Conservation (phyloP, 2,329 filamentous ascomycete species). For the Tothia fuscella region DNA sequence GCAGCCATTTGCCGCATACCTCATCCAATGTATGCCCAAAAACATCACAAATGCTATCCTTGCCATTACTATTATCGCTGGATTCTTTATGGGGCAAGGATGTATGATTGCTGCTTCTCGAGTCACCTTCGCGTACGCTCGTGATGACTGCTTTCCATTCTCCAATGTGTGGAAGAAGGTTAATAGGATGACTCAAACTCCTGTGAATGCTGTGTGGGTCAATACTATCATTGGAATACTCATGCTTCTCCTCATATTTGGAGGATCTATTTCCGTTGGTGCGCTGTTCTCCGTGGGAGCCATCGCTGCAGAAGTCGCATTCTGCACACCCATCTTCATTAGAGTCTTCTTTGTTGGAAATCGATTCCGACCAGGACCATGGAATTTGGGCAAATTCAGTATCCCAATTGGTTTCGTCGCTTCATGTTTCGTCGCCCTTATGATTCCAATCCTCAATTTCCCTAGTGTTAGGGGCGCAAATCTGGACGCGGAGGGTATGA, state of each 20-base stretch:
- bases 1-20: slow-evolving; percentile 59
- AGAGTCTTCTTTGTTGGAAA: slow-evolving; percentile 48
- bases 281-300: slow-evolving; percentile 61
- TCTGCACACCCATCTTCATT: slow-evolving; percentile 47
- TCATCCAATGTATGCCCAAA: slow-evolving; percentile 51
- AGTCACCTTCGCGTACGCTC: slow-evolving; percentile 61
- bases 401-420: slow-evolving; percentile 45
- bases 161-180: slow-evolving; percentile 48
- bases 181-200: slow-evolving; percentile 49
- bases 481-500: slow-evolving; percentile 45
- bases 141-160: slow-evolving; percentile 57
- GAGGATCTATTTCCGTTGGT: slow-evolving; percentile 48
- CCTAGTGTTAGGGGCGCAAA: slow-evolving; percentile 45
- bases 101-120: slow-evolving; percentile 57
- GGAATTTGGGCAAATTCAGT: slow-evolving; percentile 52
- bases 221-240: slow-evolving; percentile 49
- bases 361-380: slow-evolving; percentile 54
- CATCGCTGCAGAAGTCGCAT: slow-evolving; percentile 53
- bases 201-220: slow-evolving; percentile 60
- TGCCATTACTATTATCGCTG: slow-evolving; percentile 53
- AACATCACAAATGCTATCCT: slow-evolving; percentile 51
- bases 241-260: slow-evolving; percentile 53
- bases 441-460: slow-evolving; percentile 57
- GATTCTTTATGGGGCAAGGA: slow-evolving; percentile 61
- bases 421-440: slow-evolving; percentile 48